Evolutionary conservation across 2,329 filamentous ascomycete genomes (phyloP).

Genomic region (Cryphonectria japonica): DNA sequence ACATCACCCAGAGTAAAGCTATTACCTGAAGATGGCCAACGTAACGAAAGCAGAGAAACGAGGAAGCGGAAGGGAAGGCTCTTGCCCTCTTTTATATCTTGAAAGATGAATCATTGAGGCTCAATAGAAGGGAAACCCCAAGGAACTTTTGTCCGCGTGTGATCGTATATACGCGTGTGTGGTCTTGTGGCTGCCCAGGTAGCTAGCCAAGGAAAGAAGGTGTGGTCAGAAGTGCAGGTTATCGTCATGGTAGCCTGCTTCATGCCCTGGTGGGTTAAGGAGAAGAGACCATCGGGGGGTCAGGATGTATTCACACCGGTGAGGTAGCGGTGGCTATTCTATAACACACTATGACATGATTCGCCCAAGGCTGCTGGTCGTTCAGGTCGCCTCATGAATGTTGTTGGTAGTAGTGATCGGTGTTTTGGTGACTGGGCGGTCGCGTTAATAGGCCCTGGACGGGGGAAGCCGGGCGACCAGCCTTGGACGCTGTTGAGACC

Average conservation of each 20-base stretch:
- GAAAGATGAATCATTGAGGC: neutral
- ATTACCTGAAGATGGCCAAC: neutral
- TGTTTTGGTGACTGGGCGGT: neutral
- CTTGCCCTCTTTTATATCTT: neutral
- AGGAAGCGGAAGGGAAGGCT: neutral
- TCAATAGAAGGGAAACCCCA: neutral
- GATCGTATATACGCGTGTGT: neutral
- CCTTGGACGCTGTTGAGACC: neutral
- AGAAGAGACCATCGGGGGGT: neutral
- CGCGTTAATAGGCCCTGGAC: no score
- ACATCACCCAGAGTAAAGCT: neutral
- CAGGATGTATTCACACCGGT: no score
- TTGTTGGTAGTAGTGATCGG: neutral
- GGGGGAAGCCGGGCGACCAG: neutral
- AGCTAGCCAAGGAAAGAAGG: neutral
- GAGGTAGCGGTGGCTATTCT: neutral
- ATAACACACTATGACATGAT: neutral
- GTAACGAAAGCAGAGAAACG: neutral
- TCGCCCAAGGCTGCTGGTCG: neutral
- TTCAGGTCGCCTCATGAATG: neutral
- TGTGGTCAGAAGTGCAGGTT: neutral
- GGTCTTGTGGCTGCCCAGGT: neutral
- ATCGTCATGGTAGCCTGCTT: neutral
- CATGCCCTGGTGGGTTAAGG: neutral
- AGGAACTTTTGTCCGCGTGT: neutral